These are phyloP conservation scores for Candida arabinofermentans DNA, from an alignment of 805 yeast species.

Conservation along the genomic window DNA sequence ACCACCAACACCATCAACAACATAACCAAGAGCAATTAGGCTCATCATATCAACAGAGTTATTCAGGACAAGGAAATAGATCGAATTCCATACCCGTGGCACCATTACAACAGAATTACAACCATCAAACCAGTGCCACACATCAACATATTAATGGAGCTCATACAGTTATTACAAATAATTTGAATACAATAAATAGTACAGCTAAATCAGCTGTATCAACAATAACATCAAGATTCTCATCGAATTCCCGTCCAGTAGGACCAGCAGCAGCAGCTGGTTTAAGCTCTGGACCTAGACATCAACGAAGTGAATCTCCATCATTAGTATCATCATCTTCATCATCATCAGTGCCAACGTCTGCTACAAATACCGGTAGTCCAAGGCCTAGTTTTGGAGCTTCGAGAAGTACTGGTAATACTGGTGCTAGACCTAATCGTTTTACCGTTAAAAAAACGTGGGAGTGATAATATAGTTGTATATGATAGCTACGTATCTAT, in stretches of 20 bases:
- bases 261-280: not conserved
- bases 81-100: not conserved
- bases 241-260: slow-evolving; percentile 1
- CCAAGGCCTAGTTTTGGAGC: not conserved
- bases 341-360: not conserved
- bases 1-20: too few relatives aligned
- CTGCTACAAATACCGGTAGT: not conserved
- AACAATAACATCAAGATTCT: slow-evolving; percentile 12
- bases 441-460: slow-evolving; percentile 8
- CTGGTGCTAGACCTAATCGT: slow-evolving; percentile 1
- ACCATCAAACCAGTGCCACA: not conserved
- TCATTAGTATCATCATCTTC: not conserved
- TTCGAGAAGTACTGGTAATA: not conserved
- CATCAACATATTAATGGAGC: not conserved
- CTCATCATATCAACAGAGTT: not conserved
- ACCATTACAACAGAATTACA: not conserved
- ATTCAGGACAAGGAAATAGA: not conserved
- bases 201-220: slow-evolving; percentile 7
- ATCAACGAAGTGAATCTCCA: not conserved
- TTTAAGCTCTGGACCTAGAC: not conserved
- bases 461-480: slow-evolving; percentile 1
- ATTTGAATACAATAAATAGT: not conserved
- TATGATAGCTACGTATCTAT: too few relatives aligned
- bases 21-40: too few relatives aligned
- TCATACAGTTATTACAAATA: not conserved